These are phyloP conservation scores for Apiospora rasikravindrae DNA, from an alignment of 2,329 filamentous ascomycete species.

Conservation along the genomic window DNA sequence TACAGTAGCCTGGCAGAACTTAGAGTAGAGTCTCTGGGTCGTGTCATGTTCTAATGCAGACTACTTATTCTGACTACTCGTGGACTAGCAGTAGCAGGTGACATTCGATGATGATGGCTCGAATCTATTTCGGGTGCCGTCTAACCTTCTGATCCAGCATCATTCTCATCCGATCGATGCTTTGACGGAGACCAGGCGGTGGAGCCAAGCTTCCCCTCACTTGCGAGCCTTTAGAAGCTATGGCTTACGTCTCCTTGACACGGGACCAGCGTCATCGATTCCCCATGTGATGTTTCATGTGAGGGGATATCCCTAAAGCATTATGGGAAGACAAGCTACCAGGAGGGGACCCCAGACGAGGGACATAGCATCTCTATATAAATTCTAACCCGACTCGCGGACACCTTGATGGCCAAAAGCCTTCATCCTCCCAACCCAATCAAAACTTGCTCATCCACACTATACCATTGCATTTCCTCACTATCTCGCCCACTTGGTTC, in stretches of 20 bases:
- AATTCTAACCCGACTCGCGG: not conserved
- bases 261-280: constrained; percentile 5
- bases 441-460: constrained; percentile 6
- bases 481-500: not conserved
- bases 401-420: not conserved
- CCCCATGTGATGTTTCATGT: not conserved
- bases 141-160: not conserved
- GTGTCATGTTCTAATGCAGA: not conserved
- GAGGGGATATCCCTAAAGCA: not conserved
- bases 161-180: constrained; percentile 6
- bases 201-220: not conserved
- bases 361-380: not conserved
- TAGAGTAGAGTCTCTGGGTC: not conserved
- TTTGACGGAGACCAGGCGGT: not conserved
- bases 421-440: not conserved
- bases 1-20: not conserved
- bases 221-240: not conserved
- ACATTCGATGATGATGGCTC: not conserved
- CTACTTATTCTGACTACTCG: not conserved
- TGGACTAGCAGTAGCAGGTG: not conserved
- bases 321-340: not conserved
- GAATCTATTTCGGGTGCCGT: not conserved
- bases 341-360: not conserved
- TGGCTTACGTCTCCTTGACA: not conserved
- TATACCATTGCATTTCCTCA: not conserved